Evolutionary conservation across 495 filamentous ascomycete genomes (phyloP).

Genomic region (Aspergillus taichungensis): DNA sequence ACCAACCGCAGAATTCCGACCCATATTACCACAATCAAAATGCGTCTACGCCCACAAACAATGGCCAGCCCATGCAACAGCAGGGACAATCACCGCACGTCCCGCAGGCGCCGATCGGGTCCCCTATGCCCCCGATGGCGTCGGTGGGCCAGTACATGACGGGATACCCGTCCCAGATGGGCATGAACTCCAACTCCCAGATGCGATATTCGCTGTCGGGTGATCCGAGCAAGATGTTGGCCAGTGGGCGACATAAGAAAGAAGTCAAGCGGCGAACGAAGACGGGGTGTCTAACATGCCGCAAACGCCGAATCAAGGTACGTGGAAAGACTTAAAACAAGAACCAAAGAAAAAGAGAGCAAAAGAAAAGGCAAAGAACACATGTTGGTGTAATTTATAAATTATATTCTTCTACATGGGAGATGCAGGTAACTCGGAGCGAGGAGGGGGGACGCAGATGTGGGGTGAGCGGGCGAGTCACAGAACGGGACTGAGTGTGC

Average conservation of each 20-base stretch:
- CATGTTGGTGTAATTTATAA: too few relatives aligned
- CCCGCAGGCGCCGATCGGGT: constrained; percentile 37
- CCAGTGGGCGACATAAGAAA: constrained; percentile 85
- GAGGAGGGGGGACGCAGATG: constrained; percentile 6
- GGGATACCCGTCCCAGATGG: constrained; percentile 32
- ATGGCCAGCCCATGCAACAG: constrained; percentile 13
- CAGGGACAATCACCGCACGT: constrained; percentile 30
- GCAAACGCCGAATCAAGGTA: constrained; percentile 98
- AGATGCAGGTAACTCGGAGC: background rate
- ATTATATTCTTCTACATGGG: too few relatives aligned
- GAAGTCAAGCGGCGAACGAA: constrained; percentile 98
- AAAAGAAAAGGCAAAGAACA: background rate
- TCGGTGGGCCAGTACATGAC: constrained; percentile 39
- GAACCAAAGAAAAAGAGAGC: background rate
- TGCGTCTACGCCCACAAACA: constrained; percentile 17
- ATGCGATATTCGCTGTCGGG: constrained; percentile 36
- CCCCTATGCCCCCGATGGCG: constrained; percentile 37
- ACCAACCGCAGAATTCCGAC: constrained; percentile 25
- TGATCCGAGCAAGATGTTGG: constrained; percentile 55
- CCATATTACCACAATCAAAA: constrained; percentile 28
- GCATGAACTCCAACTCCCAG: constrained; percentile 29
- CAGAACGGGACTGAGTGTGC: constrained; percentile 17
- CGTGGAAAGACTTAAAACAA: constrained; percentile 27
- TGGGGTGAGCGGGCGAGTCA: constrained; percentile 8
- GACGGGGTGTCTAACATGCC: constrained; percentile 93